phyloP scores from a whole-genome alignment of 1,139 yeast species.

The Wickerhamomyces sp. region DNA sequence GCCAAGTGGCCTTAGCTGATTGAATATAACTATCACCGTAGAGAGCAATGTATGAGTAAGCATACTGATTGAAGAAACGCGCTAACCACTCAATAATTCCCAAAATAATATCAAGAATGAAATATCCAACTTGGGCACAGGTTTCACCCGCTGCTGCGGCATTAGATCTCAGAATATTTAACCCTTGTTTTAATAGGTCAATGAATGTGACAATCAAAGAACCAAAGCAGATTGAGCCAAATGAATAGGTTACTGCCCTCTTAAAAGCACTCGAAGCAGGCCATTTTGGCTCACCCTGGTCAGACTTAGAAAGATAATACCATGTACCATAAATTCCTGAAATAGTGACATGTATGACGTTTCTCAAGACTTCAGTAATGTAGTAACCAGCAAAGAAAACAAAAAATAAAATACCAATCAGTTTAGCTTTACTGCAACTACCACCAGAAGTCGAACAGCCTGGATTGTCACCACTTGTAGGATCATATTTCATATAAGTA shows the following conservation, averaged over 20 bases:
- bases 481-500: slow-evolving; percentile 69
- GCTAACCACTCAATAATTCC: slow-evolving; percentile 75
- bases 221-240: slow-evolving; percentile 90
- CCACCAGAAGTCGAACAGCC: slow-evolving; percentile 58
- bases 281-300: slow-evolving; percentile 74
- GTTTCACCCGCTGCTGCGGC: slow-evolving; percentile 52
- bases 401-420: slow-evolving; percentile 62
- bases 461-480: slow-evolving; percentile 38
- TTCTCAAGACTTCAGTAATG: slow-evolving; percentile 79
- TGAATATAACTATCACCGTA: slow-evolving; percentile 76
- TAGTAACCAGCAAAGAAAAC: slow-evolving; percentile 84
- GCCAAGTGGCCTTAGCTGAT: slow-evolving; percentile 82
- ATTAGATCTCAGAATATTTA: slow-evolving; percentile 45
- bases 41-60: slow-evolving; percentile 81
- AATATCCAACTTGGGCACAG: slow-evolving; percentile 50
- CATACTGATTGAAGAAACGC: slow-evolving; percentile 85
- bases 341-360: slow-evolving; percentile 79
- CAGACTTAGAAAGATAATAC: slow-evolving; percentile 77
- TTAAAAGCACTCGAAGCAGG: slow-evolving; percentile 82
- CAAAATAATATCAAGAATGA: slow-evolving; percentile 56
- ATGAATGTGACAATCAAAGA: slow-evolving; percentile 75
- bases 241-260: slow-evolving; percentile 79
- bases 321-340: slow-evolving; percentile 89
- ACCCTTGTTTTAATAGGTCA: slow-evolving; percentile 55
- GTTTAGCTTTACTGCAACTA: slow-evolving; percentile 58